Conservation (phyloP, 176 grass and related monocot genomes). For the Echinochloa phyllopogon region DNA sequence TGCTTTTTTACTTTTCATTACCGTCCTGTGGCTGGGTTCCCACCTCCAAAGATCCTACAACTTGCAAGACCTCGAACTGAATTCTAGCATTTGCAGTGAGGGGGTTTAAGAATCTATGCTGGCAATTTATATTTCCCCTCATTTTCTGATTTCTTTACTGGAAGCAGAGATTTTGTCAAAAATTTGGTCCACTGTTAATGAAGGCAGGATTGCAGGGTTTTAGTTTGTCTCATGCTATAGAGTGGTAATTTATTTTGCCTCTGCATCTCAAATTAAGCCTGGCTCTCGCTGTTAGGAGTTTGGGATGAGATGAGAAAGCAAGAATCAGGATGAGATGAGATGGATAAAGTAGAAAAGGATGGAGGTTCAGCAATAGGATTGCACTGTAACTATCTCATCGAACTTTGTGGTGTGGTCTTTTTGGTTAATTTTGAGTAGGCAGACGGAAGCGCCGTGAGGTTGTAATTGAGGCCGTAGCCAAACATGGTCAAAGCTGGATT, state of each 20-base stretch:
- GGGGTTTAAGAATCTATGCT: neutral
- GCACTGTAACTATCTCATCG: no score
- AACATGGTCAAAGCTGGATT: no score
- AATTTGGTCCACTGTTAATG: neutral
- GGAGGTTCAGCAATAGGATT: no score
- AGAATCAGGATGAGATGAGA: neutral
- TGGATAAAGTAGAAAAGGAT: neutral
- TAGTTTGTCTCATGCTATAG: neutral
- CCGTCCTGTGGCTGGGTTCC: neutral
- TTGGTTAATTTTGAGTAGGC: no score
- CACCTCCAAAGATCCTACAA: slow-evolving; percentile 1
- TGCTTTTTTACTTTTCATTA: neutral
- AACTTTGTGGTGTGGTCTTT: no score
- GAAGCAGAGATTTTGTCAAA: neutral
- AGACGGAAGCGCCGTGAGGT: no score
- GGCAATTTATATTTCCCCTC: neutral
- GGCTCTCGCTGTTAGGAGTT: slow-evolving; percentile 1
- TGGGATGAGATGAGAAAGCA: neutral
- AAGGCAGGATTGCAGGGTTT: neutral
- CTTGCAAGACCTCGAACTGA: slow-evolving; percentile 8
- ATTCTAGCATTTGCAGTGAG: neutral
- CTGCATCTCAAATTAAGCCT: neutral
- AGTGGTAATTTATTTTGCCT: neutral
- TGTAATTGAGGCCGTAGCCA: no score
- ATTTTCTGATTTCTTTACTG: neutral